phyloP scores from a whole-genome alignment of 805 yeast genomes.

The Nakazawaea holstii region DNA sequence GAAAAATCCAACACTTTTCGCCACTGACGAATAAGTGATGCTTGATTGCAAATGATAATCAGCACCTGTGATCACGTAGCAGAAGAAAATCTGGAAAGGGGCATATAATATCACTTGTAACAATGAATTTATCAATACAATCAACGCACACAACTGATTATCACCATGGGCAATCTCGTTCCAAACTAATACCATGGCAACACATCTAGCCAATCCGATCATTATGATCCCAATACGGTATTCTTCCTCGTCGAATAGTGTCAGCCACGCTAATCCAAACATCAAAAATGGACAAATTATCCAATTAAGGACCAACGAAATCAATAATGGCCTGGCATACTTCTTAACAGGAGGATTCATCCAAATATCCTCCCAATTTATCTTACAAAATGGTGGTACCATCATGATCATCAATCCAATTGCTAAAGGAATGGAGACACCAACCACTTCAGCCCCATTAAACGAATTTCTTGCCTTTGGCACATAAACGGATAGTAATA shows the following conservation, averaged over 20 bases:
- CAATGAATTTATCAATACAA: constrained; percentile 46
- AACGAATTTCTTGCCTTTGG: constrained; percentile 32
- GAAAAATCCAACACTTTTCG: constrained; percentile 44
- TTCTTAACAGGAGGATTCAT: constrained; percentile 18
- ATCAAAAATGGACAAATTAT: constrained; percentile 49
- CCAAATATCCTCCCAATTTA: constrained; percentile 42
- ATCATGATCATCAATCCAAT: constrained; percentile 51
- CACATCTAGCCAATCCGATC: constrained; percentile 56
- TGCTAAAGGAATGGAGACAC: constrained; percentile 40
- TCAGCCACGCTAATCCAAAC: constrained; percentile 52
- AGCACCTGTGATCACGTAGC: constrained; percentile 33
- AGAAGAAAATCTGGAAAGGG: constrained; percentile 43
- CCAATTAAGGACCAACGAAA: constrained; percentile 49
- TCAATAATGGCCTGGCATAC: constrained; percentile 24
- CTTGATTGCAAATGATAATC: neutral
- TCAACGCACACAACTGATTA: constrained; percentile 40
- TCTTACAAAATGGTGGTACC: constrained; percentile 52
- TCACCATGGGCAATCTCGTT: constrained; percentile 51
- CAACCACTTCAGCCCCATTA: constrained; percentile 27
- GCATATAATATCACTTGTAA: constrained; percentile 49
- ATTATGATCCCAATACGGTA: constrained; percentile 50
- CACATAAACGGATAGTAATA: constrained; percentile 34
- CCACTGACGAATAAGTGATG: constrained; percentile 31
- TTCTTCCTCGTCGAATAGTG: constrained; percentile 40
- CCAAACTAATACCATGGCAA: constrained; percentile 61